These are phyloP conservation scores for Suillus paluster DNA, from an alignment of 768 basidiomycete species.

Conservation along the genomic window DNA sequence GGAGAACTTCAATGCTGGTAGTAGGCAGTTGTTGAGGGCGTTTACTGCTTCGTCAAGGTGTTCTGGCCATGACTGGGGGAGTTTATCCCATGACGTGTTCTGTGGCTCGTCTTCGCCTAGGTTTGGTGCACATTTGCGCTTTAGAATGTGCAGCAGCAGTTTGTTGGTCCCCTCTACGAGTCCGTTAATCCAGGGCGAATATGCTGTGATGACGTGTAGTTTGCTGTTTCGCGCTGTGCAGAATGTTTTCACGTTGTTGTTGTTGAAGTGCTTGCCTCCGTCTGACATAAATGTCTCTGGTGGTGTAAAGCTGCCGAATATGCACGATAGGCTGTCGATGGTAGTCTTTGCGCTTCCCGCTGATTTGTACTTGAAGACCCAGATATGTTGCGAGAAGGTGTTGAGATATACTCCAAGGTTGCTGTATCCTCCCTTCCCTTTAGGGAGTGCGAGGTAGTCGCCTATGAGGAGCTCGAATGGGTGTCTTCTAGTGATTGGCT, in stretches of 20 bases:
- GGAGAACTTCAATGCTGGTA: constrained; percentile 14
- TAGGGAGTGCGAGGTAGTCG: no score
- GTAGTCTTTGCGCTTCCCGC: constrained; percentile 34
- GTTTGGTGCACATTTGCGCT: constrained; percentile 37
- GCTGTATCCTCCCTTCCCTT: no score
- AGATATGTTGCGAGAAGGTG: constrained; percentile 26
- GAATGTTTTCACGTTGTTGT: constrained; percentile 30
- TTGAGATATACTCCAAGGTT: no score
- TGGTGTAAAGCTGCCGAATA: constrained; percentile 26
- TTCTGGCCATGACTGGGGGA: constrained; percentile 37
- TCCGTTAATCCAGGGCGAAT: constrained; percentile 49
- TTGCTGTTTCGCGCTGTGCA: constrained; percentile 29
- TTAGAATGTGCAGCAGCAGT: constrained; percentile 30
- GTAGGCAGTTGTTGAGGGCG: constrained; percentile 21
- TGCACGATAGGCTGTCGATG: constrained; percentile 17
- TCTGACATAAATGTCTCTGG: constrained; percentile 41
- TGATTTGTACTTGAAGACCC: no score
- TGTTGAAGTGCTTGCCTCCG: no score
- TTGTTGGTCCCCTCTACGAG: no score
- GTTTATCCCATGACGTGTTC: constrained; percentile 16
- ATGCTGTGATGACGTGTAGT: constrained; percentile 30
- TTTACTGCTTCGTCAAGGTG: constrained; percentile 29
- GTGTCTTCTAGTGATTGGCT: no score
- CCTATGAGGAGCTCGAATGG: no score
- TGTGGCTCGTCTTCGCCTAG: constrained; percentile 30